A percentile compares a stretch with the other conserved stretches of the same genome.
These are phyloP conservation scores for Trichoderma sp. DNA, from an alignment of 2,329 filamentous ascomycete species.

Conservation along the genomic window DNA sequence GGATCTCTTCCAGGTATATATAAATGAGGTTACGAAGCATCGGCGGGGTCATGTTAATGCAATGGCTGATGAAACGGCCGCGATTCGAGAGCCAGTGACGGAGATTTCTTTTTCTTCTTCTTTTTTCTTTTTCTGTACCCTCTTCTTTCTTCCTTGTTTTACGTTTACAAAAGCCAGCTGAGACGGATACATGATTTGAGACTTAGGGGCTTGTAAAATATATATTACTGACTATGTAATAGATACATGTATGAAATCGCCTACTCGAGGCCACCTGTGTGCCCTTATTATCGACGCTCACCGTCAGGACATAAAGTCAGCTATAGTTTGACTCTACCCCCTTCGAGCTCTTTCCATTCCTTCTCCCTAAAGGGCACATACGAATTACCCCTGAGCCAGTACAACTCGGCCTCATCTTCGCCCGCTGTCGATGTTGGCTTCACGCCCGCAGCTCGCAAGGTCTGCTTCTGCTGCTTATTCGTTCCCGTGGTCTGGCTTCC, in stretches of 20 bases:
- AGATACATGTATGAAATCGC: not conserved
- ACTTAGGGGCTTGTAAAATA: not conserved
- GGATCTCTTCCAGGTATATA: constrained; percentile 12
- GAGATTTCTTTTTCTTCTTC: not conserved
- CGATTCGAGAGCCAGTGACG: not conserved
- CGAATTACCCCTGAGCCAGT: constrained; percentile 62
- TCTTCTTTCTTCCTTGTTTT: not conserved
- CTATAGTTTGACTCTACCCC: constrained; percentile 68
- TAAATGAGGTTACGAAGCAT: constrained; percentile 13
- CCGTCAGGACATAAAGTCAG: not conserved
- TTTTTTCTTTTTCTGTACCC: not conserved
- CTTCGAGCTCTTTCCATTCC: constrained; percentile 68
- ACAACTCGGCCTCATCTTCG: constrained; percentile 40
- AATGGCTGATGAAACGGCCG: constrained; percentile 7
- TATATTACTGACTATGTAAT: not conserved
- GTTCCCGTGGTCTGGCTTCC: constrained; percentile 71
- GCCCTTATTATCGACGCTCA: not conserved
- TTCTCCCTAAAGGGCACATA: constrained; percentile 65
- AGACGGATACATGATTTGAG: not conserved
- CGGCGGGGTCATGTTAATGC: constrained; percentile 1
- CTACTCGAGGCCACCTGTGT: not conserved
- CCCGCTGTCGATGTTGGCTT: constrained; percentile 45
- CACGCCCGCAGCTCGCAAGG: constrained; percentile 69
- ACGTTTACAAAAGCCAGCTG: not conserved
- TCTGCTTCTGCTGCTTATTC: constrained; percentile 83